Base-by-base conservation (phyloP, 495 filamentous ascomycete species). In the Aspergillus ostianus region DNA sequence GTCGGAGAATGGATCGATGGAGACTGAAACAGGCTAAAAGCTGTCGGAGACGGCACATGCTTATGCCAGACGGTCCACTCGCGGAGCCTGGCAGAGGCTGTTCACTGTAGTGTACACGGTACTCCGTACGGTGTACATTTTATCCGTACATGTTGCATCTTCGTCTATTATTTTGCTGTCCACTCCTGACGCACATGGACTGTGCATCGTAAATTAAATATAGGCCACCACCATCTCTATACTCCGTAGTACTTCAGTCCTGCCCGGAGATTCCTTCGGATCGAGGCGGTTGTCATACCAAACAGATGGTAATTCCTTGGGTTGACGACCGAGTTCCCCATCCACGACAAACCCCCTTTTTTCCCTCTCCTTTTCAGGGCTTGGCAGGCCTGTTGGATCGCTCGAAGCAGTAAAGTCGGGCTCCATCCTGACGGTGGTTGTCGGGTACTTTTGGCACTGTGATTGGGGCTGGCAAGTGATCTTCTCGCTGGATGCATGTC, bases 11-110 rank as follows among this genome's bases (percentile, higher is more conserved):
- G 49, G 23, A 26, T 26, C 23, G 23, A 26, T 26, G 23, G 64
- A 51, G 56, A 47, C 52, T 66, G 64, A 60, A 62, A 62, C 64
- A 61, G 59, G 26, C 59, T 60, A 60, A 59, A 53, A 54, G 57
- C 46, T 41, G 45, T 60, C 56, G 51, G 57, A 57, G 64, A 62
- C 64, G 64, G 64, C 64, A 62, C 64, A 66, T 66, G 64, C 61
- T 63, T 47, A 51, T 53, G 56, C 63, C 46, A 51, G 30, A 58
- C 27, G 51, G 30, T 61, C 62, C 58, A 64, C 58, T 51, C 36
- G 53, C 19, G 53, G 44, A 32, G 21, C 27, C 23, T 15, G 26
- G 44, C 21, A 32, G 13, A 26, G 23, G 4, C 23, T 26, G n/a
- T n/a, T n/a, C n/a, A n/a, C n/a, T n/a, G n/a, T n/a, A n/a, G n/a